These are phyloP conservation scores for Cladosporium sphaerospermum DNA, from an alignment of 2,329 filamentous ascomycete genomes.

Conservation along the genomic window DNA sequence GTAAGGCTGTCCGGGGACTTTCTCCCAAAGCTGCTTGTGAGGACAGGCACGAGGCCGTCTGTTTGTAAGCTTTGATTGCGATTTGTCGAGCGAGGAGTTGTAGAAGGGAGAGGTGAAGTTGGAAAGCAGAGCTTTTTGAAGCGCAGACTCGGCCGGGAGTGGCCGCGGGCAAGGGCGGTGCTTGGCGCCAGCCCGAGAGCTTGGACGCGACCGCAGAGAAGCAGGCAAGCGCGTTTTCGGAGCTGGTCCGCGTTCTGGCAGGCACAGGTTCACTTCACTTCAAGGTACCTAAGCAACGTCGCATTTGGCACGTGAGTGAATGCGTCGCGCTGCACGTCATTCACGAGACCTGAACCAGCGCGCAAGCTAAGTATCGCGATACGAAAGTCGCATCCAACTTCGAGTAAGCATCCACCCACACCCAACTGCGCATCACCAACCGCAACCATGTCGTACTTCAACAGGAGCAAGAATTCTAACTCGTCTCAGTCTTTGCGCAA, in stretches of 20 bases:
- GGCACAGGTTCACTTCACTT: conserved; percentile 10
- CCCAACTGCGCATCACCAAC: conserved; percentile 1
- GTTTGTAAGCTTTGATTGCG: conserved; percentile 99
- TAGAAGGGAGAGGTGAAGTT: conserved; percentile 34
- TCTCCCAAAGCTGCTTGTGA: conserved; percentile 84
- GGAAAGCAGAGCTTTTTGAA: conserved; percentile 19
- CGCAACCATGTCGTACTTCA: conserved; percentile 3
- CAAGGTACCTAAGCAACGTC: not conserved
- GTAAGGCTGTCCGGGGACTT: conserved; percentile 96
- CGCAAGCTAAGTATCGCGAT: not conserved
- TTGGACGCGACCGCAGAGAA: not conserved
- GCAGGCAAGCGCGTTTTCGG: conserved; percentile 3
- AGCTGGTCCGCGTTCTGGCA: not conserved
- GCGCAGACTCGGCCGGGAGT: conserved; percentile 26
- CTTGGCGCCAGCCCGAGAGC: not conserved
- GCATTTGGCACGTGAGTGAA: not conserved
- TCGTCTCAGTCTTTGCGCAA: conserved; percentile 3
- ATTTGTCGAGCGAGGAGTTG: conserved; percentile 98
- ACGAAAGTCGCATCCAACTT: not conserved
- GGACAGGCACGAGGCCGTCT: conserved; percentile 48
- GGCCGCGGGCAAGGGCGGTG: conserved; percentile 44
- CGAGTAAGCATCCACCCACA: conserved; percentile 1
- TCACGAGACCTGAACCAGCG: not conserved
- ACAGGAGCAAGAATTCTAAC: not conserved
- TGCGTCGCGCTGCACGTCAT: not conserved